Percentiles rank a stretch among this genome's conserved stretches.
phyloP scores from a whole-genome alignment of 169 alveolate genomes.

The Plasmodium gonderi region DNA sequence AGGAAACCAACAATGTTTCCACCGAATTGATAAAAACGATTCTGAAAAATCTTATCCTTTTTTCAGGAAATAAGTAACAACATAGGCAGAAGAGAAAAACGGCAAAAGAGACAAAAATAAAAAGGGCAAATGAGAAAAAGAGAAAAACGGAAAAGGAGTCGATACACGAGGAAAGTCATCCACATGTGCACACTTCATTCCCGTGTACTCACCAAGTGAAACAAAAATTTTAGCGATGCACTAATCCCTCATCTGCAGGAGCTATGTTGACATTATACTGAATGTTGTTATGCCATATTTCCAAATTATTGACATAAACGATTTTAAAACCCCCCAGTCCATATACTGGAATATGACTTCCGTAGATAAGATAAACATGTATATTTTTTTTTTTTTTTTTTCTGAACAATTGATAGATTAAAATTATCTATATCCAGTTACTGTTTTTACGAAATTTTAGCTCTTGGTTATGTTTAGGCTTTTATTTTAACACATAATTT shows the following conservation, averaged over 20 bases:
- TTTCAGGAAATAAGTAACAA: conserved; percentile 53
- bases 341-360: conserved; percentile 70
- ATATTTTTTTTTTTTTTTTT: not conserved
- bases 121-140: conserved; percentile 6
- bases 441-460: not conserved
- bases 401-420: not conserved
- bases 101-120: not conserved
- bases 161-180: no score
- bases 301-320: conserved; percentile 64
- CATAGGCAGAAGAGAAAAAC: not conserved
- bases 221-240: not conserved
- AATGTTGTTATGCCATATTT: conserved; percentile 73
- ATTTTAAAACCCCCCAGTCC: conserved; percentile 67
- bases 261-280: conserved; percentile 37
- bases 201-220: not conserved
- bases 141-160: no score
- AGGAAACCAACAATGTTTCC: not conserved
- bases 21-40: not conserved
- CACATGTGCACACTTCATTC: not conserved
- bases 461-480: not conserved
- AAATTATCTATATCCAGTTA: not conserved
- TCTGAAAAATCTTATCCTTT: not conserved
- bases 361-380: conserved; percentile 54
- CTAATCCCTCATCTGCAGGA: conserved; percentile 26
- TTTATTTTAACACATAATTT: not conserved